Evolutionary conservation across 768 basidiomycete genomes (phyloP), one percentile per base, ranked within the genome.

Genomic region (Trametes punicea): DNA sequence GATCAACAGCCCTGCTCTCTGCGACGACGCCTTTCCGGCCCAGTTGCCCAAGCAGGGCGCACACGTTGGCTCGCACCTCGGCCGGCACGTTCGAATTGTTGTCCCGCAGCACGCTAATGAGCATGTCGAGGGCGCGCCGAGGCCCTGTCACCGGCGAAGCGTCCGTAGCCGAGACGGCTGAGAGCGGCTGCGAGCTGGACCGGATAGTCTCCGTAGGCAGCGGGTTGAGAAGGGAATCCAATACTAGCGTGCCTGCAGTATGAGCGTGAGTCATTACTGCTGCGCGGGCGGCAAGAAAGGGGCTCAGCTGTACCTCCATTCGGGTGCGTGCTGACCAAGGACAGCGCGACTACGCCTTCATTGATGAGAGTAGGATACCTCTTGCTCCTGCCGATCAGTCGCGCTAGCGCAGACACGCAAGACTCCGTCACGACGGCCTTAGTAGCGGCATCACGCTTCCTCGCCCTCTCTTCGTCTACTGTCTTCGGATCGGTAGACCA

Each of bases 331-430:
- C 84, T 84, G 55, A 98, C 70, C 46, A 98, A 69, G 38, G 86
- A 90, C 57, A 96, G 71, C 4, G 90, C 90, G 39, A 97, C 82
- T 20, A 95, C 77, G 2, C 87, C 90, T 69, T 98, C 96, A 62
- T 93, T 96, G 51, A 97, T 81, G 29, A 98, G 77, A 36, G 93
- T 76, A 1, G 90, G 87, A 67, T 92, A 93, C 67, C 85, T 87
- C 59, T 78, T 82, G 66, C 90, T 91, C 59, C 87, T 79, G 23
- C 82, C 81, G 16, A 95, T 76, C 54, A 97, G 81, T 52, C 79
- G 82, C 1, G 84, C 80, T 29, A 98, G 76, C 25, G 83, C 80
- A 3, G 77, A 76, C 0, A 82, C 80, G 55, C 81, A 82, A 16
- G 82, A 76, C n/a, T 72, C 67, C 13, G 75, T 82, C 29, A 79